Evolutionary conservation across 805 yeast species (phyloP).

Genomic region (Candida hispaniensis): DNA sequence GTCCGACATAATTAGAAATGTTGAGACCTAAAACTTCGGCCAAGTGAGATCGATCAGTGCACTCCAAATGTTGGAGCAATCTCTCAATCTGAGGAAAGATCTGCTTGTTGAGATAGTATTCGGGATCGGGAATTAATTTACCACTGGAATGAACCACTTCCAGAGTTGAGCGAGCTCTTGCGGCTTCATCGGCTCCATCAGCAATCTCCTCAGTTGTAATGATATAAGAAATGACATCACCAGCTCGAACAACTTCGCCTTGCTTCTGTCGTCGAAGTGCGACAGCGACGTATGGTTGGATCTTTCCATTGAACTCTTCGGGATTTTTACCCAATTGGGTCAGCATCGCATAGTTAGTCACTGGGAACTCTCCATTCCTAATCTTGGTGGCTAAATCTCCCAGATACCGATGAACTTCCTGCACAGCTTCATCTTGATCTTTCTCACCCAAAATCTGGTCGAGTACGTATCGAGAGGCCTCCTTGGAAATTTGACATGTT

Average conservation of each 20-base stretch:
- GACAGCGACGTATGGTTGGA: slow-evolving; percentile 52
- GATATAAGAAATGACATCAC: slow-evolving; percentile 80
- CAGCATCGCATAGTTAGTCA: slow-evolving; percentile 64
- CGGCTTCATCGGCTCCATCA: slow-evolving; percentile 30
- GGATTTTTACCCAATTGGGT: slow-evolving; percentile 90
- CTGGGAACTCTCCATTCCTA: slow-evolving; percentile 33
- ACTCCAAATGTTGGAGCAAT: slow-evolving; percentile 73
- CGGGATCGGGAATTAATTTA: slow-evolving; percentile 56
- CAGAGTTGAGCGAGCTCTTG: slow-evolving; percentile 57
- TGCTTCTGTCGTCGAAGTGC: slow-evolving; percentile 71
- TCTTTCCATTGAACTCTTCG: slow-evolving; percentile 67
- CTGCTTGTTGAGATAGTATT: slow-evolving; percentile 77
- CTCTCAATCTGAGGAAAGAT: slow-evolving; percentile 85
- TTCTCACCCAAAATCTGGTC: slow-evolving; percentile 57
- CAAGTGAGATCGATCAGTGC: slow-evolving; percentile 68
- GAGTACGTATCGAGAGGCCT: slow-evolving; percentile 66
- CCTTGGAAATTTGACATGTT: slow-evolving; percentile 85
- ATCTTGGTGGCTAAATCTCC: slow-evolving; percentile 49
- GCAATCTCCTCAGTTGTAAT: slow-evolving; percentile 53
- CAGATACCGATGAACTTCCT: slow-evolving; percentile 63
- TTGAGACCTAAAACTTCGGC: slow-evolving; percentile 75
- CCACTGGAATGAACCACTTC: slow-evolving; percentile 45
- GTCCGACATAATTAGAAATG: slow-evolving; percentile 42
- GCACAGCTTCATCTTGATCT: slow-evolving; percentile 64
- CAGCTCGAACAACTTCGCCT: slow-evolving; percentile 81